phyloP scores from a whole-genome alignment of 169 alveolate genomes.

The Fabrea salina region DNA sequence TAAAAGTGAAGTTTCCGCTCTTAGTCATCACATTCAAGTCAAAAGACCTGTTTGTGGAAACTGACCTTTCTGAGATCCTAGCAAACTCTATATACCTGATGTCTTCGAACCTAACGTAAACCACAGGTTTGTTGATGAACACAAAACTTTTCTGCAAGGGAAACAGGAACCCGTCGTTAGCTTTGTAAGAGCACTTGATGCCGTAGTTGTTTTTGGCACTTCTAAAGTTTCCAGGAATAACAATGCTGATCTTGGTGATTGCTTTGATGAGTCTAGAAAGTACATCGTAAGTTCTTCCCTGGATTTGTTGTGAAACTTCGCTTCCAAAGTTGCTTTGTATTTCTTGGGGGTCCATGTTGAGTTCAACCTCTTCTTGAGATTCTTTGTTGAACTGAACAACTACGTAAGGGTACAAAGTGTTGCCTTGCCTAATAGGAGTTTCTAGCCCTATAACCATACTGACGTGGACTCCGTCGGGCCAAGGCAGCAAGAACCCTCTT shows the following conservation, averaged over 20 bases:
- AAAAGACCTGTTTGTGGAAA: slow-evolving; percentile 90
- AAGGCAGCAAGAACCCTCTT: slow-evolving; percentile 92
- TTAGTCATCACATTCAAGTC: slow-evolving; percentile 86
- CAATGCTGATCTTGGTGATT: slow-evolving; percentile 85
- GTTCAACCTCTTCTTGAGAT: slow-evolving; percentile 82
- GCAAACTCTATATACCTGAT: slow-evolving; percentile 92
- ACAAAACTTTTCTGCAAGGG: slow-evolving; percentile 93
- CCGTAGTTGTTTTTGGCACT: slow-evolving; percentile 81
- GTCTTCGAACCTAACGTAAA: slow-evolving; percentile 91
- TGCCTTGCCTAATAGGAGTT: slow-evolving; percentile 95
- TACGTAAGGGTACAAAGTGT: slow-evolving; percentile 93
- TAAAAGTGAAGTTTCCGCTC: slow-evolving; percentile 88
- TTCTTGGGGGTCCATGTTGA: slow-evolving; percentile 88
- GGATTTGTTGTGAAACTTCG: slow-evolving; percentile 76
- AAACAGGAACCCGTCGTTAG: slow-evolving; percentile 95
- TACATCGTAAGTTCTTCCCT: slow-evolving; percentile 90
- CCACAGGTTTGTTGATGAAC: slow-evolving; percentile 95
- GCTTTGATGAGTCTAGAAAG: slow-evolving; percentile 90
- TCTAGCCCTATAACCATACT: slow-evolving; percentile 88
- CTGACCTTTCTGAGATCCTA: slow-evolving; percentile 88
- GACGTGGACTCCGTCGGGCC: slow-evolving; percentile 91
- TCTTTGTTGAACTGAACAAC: slow-evolving; percentile 93
- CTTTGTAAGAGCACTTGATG: slow-evolving; percentile 94
- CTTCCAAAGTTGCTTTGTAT: slow-evolving; percentile 70
- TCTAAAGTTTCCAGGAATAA: slow-evolving; percentile 95